Evolutionary conservation across 2,329 filamentous ascomycete species (phyloP).

Genomic region (Ascochyta koolunga): DNA sequence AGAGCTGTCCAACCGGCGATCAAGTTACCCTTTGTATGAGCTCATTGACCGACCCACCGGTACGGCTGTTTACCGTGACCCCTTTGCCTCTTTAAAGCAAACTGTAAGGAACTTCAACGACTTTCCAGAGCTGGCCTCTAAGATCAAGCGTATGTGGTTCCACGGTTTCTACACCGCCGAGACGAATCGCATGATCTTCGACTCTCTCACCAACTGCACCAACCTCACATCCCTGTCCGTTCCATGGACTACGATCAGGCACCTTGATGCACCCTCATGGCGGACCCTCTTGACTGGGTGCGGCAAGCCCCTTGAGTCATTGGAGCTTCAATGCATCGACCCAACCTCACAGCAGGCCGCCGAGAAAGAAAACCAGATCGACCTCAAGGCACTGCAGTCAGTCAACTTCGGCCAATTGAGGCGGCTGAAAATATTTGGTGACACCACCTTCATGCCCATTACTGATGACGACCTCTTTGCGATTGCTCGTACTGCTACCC

Average conservation of each 20-base stretch:
- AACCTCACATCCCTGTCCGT: conserved; percentile 57
- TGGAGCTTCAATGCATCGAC: conserved; percentile 59
- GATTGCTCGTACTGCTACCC: conserved; percentile 58
- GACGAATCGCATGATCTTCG: conserved; percentile 57
- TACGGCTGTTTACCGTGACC: conserved; percentile 59
- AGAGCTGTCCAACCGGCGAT: conserved; percentile 53
- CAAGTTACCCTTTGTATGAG: conserved; percentile 56
- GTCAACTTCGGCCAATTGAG: conserved; percentile 58
- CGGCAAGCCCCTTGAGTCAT: conserved; percentile 54
- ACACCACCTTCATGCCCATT: conserved; percentile 60
- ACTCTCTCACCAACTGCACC: conserved; percentile 54
- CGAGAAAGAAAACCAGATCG: conserved; percentile 48
- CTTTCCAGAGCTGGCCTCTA: conserved; percentile 53
- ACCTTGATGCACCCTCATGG: conserved; percentile 57
- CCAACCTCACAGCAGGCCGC: conserved; percentile 54
- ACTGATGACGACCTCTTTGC: conserved; percentile 56
- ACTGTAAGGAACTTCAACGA: conserved; percentile 55
- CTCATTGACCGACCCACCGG: conserved; percentile 54
- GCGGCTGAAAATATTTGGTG: conserved; percentile 61
- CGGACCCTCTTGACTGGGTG: conserved; percentile 53
- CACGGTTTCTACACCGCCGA: conserved; percentile 60
- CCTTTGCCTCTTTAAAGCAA: conserved; percentile 56
- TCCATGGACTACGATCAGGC: conserved; percentile 60
- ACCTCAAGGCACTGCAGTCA: conserved; percentile 53
- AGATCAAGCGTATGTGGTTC: conserved; percentile 61